Base-by-base conservation (phyloP, 2,329 filamentous ascomycete genomes). In the Blastomyces silverae region DNA sequence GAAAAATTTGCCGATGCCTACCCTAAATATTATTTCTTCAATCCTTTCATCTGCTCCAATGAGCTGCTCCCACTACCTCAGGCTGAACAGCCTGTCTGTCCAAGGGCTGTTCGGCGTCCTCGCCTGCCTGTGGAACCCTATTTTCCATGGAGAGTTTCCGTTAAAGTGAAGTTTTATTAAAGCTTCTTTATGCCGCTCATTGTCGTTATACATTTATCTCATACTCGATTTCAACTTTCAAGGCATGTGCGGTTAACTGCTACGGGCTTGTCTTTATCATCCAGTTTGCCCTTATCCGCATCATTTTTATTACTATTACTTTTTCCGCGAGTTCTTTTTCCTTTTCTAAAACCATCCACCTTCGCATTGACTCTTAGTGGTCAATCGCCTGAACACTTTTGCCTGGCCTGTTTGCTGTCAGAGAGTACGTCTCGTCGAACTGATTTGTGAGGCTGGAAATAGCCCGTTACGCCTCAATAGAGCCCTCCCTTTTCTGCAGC, bases 131-230 rank as follows among this genome's bases (percentile, higher is more conserved):
- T 62, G 64, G 52, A 62, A 62, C 64, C 22, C 42, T 28, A 63
- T 57, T 46, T 39, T 50, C 22, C 28, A 22, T n/a, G 61, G 52
- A 62, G 48, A 22, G 20, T 25, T 63, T 22, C 53, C 55, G 66
- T 70, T 65, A 64, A 69, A 69, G 60, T 53, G 65, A 70, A 70
- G 67, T 65, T 67, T 63, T 63, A 63, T 63, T 63, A 63, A 63
- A 63, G 61, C 61, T 63, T 63, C 61, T 58, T 63, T 63, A 61
- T 57, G 52, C 55, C 61, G 48, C 61, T 46, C 52, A 25, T 34
- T 57, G 31, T 63, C 20, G 31, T 46, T 63, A 63, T 63, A 63
- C 39, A 55, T 44, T 63, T 67, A 65, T 61, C 37, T 25, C 58
- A 65, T 65, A 61, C 64, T 65, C 64, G 42, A 31, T 48, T 48